A percentile compares a stretch with the other conserved stretches of the same genome.
These are phyloP conservation scores for Cyanophora paradoxa DNA, from an alignment of 78 protist genomes.

Conservation along the genomic window DNA sequence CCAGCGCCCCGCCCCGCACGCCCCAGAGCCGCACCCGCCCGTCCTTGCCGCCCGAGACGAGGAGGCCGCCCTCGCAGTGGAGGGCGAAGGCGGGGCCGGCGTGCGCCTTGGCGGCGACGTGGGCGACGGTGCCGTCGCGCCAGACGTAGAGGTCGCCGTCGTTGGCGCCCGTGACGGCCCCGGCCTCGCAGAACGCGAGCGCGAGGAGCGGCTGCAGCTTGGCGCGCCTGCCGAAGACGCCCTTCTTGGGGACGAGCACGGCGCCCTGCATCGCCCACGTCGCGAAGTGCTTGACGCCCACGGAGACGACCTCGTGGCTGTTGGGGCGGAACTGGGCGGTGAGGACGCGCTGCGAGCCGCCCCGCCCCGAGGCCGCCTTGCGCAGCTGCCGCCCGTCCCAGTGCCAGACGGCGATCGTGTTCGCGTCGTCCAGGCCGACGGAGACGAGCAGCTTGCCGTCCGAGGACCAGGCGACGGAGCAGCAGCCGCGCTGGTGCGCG, in stretches of 20 bases:
- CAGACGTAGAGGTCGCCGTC: background rate
- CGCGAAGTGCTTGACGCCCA: slow-evolving; percentile 24
- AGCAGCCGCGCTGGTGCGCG: slow-evolving; percentile 23
- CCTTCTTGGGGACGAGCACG: background rate
- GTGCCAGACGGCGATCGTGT: slow-evolving; percentile 38
- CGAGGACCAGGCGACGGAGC: slow-evolving; percentile 19
- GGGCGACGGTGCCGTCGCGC: background rate
- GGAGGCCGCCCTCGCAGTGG: too few species aligned
- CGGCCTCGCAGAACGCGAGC: too few species aligned
- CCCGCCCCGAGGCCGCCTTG: too few species aligned
- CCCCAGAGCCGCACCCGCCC: slow-evolving; percentile 8
- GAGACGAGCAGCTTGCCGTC: slow-evolving; percentile 27
- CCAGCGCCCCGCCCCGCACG: background rate
- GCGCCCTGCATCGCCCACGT: slow-evolving; percentile 42
- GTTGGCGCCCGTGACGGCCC: background rate
- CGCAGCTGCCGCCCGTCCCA: too few species aligned
- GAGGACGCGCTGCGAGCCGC: too few species aligned
- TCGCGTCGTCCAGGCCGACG: slow-evolving; percentile 36
- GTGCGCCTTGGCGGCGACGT: too few species aligned
- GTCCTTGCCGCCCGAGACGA: slow-evolving; percentile 22
- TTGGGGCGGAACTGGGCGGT: background rate
- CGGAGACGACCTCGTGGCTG: background rate
- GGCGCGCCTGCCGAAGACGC: background rate
- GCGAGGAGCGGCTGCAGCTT: too few species aligned
- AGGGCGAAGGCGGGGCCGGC: too few species aligned